Evolutionary conservation across 805 yeast genomes (phyloP).

Genomic region (Ogataea nitratoaversa): DNA sequence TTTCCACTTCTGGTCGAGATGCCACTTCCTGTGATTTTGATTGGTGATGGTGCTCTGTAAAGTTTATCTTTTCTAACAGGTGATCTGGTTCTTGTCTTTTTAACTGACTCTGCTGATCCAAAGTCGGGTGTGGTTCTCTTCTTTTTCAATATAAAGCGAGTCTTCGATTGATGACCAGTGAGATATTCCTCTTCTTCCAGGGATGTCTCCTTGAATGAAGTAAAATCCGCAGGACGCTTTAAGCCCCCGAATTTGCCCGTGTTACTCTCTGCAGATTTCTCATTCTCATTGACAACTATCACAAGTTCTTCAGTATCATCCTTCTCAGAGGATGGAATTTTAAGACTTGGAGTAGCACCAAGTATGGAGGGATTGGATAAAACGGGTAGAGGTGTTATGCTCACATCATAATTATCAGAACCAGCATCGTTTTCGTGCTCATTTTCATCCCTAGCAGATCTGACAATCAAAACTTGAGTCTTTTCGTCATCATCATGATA

Average conservation of each 20-base stretch:
- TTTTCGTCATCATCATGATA: conserved; percentile 4
- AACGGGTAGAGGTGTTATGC: neutral
- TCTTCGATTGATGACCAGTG: no score
- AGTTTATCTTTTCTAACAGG: conserved; percentile 24
- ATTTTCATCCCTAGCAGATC: neutral
- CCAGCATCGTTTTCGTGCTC: neutral
- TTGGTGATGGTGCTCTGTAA: conserved; percentile 21
- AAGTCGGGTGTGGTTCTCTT: neutral
- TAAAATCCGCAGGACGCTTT: neutral
- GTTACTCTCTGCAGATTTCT: neutral
- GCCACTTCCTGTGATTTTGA: conserved; percentile 20
- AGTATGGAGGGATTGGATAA: neutral
- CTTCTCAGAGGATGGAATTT: neutral
- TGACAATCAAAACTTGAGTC: conserved; percentile 5
- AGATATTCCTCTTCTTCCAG: no score
- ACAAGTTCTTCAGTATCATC: conserved; percentile 4
- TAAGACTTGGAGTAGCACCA: conserved; percentile 2
- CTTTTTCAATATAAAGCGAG: neutral
- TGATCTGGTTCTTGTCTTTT: conserved; percentile 21
- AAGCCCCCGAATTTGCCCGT: neutral
- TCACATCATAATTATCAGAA: conserved; percentile 2
- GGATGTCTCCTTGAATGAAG: conserved; percentile 9
- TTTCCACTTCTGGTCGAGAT: conserved; percentile 27
- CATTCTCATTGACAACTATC: neutral
- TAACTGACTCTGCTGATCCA: neutral